Conservation (phyloP, 306 rosid species). For the Dryas octopetala region DNA sequence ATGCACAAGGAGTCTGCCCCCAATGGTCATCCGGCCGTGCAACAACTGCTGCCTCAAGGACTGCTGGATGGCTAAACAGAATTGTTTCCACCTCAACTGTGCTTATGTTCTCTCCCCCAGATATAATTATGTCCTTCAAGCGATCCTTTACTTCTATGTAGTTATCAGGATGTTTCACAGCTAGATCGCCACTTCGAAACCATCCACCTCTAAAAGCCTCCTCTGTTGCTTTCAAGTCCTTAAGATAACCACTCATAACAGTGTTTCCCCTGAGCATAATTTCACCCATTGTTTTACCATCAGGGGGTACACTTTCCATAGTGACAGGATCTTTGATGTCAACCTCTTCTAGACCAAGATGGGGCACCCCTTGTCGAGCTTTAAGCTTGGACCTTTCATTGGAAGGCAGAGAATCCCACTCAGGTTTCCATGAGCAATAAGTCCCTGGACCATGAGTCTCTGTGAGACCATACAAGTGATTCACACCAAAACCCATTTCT, state of each 20-base stretch:
- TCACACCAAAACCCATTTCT: constrained; percentile 66
- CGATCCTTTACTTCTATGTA: constrained; percentile 81
- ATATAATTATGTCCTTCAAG: constrained; percentile 65
- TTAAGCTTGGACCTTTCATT: constrained; percentile 45
- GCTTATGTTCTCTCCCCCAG: constrained; percentile 90
- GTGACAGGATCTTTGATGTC: constrained; percentile 70
- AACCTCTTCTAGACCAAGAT: constrained; percentile 52
- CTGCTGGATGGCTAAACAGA: constrained; percentile 63
- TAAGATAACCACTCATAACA: constrained; percentile 83
- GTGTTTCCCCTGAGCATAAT: constrained; percentile 84
- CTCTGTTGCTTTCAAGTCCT: constrained; percentile 64
- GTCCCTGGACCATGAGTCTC: constrained; percentile 78
- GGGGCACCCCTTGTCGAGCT: constrained; percentile 78
- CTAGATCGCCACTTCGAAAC: constrained; percentile 84
- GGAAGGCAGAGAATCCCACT: constrained; percentile 58
- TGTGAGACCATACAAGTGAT: constrained; percentile 80
- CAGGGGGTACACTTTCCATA: constrained; percentile 62
- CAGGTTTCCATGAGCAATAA: constrained; percentile 71
- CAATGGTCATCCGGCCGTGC: constrained; percentile 74
- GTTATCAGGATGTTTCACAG: constrained; percentile 70
- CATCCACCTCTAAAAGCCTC: constrained; percentile 76
- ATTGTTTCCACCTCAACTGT: constrained; percentile 76
- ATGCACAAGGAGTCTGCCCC: constrained; percentile 95
- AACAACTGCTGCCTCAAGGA: constrained; percentile 81
- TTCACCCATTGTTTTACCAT: constrained; percentile 77